Evolutionary conservation across 2,329 filamentous ascomycete species (phyloP), one percentile per base, ranked within the genome.

Genomic region (Shiraia sp.): DNA sequence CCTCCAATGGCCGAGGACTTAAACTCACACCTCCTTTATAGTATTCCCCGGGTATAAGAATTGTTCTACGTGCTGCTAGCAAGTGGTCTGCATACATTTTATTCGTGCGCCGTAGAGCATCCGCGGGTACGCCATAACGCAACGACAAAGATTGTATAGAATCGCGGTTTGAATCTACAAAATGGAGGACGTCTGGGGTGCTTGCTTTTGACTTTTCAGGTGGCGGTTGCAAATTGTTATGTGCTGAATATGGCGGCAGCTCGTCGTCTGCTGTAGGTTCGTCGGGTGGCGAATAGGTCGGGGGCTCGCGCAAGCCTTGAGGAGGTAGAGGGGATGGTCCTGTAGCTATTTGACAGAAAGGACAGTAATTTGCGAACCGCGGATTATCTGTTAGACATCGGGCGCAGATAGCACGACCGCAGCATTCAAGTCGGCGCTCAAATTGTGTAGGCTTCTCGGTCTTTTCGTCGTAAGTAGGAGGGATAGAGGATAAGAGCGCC

Each of bases 281-380:
- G 42, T 32, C 61, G 49, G 58, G 75, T 71, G 72, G 70, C 55
- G 70, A 73, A 57, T 90, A 90, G 9, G 80, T 75, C 1, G 86
- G 86, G n/a, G 86, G 85, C 45, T 86, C 80, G 59, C 77, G 79
- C 16, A 89, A 75, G 9, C 85, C 82, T 68, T 83, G 82, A 13
- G 55, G 40, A 1, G 82, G 79, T 33, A 83, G 75, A 3, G 83
- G 68, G 6, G 80, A 81, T 2, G 83, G 81, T 4, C 70, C 72
- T 31, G 74, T 78, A 4, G 84, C 83, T 54, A 89, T 79, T 68
- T 92, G 88, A 65, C 88, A 93, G 67, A 87, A 92, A 0, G 88
- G 88, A 62, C 80, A 83, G 53, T 83, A 83, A 26, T 75, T 72
- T 38, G 79, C 78, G 69, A 89, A 90, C 28, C 87, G 82, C 22